Conservation (phyloP, 495 filamentous ascomycete genomes). For the Sporormia fimetaria region DNA sequence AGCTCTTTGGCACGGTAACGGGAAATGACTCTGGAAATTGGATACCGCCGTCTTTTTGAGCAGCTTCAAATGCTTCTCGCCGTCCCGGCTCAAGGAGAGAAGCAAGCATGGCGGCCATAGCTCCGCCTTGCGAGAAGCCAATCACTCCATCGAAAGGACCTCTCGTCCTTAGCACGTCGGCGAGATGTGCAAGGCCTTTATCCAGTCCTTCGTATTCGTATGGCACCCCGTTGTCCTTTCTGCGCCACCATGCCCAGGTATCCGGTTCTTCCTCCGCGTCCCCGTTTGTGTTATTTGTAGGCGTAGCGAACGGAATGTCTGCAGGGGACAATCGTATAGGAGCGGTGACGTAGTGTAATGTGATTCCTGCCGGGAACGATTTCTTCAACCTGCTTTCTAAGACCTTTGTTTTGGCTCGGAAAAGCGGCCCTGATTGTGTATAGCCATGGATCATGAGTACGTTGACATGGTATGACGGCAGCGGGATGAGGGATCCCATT, state of each 20-base stretch:
- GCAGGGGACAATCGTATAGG: conserved; percentile 49
- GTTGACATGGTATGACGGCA: conserved; percentile 23
- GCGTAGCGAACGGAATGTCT: conserved; percentile 55
- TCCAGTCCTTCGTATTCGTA: conserved; percentile 53
- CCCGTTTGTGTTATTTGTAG: conserved; percentile 17
- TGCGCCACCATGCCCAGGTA: conserved; percentile 74
- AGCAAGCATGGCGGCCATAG: conserved; percentile 44
- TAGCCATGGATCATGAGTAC: conserved; percentile 53
- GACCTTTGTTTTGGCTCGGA: conserved; percentile 81
- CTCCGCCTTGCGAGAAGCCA: conserved; percentile 38
- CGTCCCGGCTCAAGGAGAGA: conserved; percentile 53
- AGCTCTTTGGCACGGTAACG: no score
- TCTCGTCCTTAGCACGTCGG: conserved; percentile 42
- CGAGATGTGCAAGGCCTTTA: conserved; percentile 49
- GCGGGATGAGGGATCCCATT: conserved; percentile 12
- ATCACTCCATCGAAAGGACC: conserved; percentile 37
- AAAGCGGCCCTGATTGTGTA: conserved; percentile 80
- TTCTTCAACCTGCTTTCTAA: conserved; percentile 72
- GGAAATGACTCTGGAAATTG: conserved; percentile 41
- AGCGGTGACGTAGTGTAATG: conserved; percentile 50
- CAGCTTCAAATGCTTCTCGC: conserved; percentile 36
- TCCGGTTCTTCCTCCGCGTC: conserved; percentile 40
- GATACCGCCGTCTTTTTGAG: conserved; percentile 31
- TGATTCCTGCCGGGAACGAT: conserved; percentile 45
- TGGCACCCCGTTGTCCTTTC: conserved; percentile 46